These are phyloP conservation scores for Candida anutae DNA, from an alignment of 1,139 yeast genomes.

Conservation along the genomic window DNA sequence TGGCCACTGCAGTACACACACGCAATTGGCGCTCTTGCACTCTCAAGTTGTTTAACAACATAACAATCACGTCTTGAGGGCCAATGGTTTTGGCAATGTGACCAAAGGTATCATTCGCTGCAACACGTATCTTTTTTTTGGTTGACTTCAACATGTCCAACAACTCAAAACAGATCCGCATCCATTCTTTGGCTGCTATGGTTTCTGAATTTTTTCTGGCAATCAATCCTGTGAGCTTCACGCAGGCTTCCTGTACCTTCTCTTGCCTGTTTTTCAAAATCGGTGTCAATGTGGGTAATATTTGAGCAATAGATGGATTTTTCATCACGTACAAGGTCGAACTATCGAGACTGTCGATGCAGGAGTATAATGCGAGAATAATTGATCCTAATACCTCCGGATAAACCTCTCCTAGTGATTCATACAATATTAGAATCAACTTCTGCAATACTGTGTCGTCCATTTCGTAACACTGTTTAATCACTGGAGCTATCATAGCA, in stretches of 20 bases:
- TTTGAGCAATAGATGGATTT: conserved; percentile 78
- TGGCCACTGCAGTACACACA: conserved; percentile 96
- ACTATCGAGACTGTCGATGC: conserved; percentile 26
- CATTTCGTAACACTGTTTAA: conserved; percentile 43
- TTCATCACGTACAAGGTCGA: conserved; percentile 48
- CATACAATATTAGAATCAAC: conserved; percentile 73
- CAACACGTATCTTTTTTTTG: conserved; percentile 68
- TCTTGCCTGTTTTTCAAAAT: conserved; percentile 86
- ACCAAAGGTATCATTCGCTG: conserved; percentile 91
- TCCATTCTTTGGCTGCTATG: conserved; percentile 93
- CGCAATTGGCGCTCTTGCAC: conserved; percentile 96
- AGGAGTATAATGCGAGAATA: conserved; percentile 55
- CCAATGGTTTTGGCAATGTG: conserved; percentile 89
- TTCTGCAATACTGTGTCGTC: conserved; percentile 58
- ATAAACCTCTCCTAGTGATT: conserved; percentile 88
- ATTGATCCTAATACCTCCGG: conserved; percentile 92
- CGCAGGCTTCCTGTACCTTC: conserved; percentile 82
- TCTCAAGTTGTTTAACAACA: conserved; percentile 72
- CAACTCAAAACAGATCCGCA: conserved; percentile 89
- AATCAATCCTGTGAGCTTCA: conserved; percentile 72
- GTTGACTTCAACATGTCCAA: conserved; percentile 84
- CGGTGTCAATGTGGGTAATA: conserved; percentile 85
- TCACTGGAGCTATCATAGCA: conserved; percentile 56
- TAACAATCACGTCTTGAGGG: conserved; percentile 88
- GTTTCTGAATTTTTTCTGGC: conserved; percentile 81